Evolutionary conservation across 106 monocot species (phyloP).

Genomic region (Dioscorea alata): DNA sequence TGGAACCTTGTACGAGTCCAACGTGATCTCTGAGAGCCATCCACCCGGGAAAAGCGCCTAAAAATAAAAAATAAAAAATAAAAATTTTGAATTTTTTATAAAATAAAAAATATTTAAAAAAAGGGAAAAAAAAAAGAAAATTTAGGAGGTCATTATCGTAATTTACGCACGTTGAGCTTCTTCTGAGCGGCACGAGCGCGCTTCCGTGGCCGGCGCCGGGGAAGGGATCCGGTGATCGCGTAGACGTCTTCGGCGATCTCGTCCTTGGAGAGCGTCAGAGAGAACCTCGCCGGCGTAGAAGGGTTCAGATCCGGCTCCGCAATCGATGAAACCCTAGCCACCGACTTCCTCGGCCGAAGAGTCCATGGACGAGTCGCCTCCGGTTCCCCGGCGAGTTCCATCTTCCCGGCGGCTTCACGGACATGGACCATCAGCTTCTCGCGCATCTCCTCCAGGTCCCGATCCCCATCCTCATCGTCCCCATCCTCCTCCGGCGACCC

Average conservation of each 20-base stretch:
- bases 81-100: not conserved
- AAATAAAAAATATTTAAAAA: not conserved
- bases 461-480: not conserved
- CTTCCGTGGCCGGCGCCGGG: constrained; percentile 16
- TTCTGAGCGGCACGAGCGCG: constrained; percentile 5
- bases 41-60: constrained; percentile 1
- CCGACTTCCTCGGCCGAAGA: no score
- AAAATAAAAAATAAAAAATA: no score
- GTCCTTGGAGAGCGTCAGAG: constrained; percentile 14
- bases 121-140: not conserved
- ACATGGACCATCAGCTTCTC: constrained; percentile 21
- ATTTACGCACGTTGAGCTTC: constrained; percentile 11
- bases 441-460: constrained; percentile 5
- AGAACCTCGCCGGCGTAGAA: not conserved
- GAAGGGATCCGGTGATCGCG: constrained; percentile 14
- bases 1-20: not conserved
- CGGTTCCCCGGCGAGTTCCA: constrained; percentile 4
- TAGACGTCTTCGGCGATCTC: constrained; percentile 29
- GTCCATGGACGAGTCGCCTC: not conserved
- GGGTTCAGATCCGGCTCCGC: not conserved
- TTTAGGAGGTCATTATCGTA: not conserved
- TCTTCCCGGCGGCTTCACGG: constrained; percentile 21
- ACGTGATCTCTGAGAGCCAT: not conserved
- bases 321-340: no score
- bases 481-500: not conserved